A percentile compares a stretch with the other conserved stretches of the same genome.
Conservation (phyloP, 1,284 basidiomycete species). For the Pascua sp. region DNA sequence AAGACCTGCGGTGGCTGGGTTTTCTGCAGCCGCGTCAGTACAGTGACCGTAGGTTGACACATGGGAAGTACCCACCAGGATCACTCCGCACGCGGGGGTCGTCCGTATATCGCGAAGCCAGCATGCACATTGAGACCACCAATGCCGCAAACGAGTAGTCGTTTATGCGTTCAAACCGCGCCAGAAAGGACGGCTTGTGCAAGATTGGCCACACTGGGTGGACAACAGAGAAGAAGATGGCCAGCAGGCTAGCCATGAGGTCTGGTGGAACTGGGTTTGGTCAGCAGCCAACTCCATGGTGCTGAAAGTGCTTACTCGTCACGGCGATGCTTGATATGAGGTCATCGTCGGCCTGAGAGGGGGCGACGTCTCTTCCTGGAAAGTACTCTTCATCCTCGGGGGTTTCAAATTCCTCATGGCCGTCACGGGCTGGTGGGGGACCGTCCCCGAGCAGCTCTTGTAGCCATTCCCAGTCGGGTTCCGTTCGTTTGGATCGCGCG, state of each 20-base stretch:
- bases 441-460: conserved; percentile 15
- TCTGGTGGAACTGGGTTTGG: conserved; percentile 8
- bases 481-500: not conserved
- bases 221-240: conserved; percentile 17
- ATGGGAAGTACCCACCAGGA: not conserved
- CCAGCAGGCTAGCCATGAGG: conserved; percentile 9
- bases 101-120: conserved; percentile 10
- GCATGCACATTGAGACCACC: conserved; percentile 17
- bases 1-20: conserved; percentile 16
- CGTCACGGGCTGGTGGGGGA: not conserved
- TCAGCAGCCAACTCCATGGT: too few relatives aligned
- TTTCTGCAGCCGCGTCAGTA: conserved; percentile 1
- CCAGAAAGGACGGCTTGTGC: conserved; percentile 16
- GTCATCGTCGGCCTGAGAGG: conserved; percentile 2
- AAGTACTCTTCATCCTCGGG: conserved; percentile 10
- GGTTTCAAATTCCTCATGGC: not conserved
- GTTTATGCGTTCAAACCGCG: conserved; percentile 8
- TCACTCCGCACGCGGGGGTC: conserved; percentile 10
- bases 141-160: conserved; percentile 13
- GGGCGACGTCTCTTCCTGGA: conserved; percentile 8
- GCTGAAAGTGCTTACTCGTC: not conserved
- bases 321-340: conserved; percentile 6
- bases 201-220: conserved; percentile 22
- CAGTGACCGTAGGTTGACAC: too few relatives aligned
- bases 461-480: conserved; percentile 18